These are phyloP conservation scores for Polyporus tsugae DNA, from an alignment of 1,284 basidiomycete species.

Conservation along the genomic window DNA sequence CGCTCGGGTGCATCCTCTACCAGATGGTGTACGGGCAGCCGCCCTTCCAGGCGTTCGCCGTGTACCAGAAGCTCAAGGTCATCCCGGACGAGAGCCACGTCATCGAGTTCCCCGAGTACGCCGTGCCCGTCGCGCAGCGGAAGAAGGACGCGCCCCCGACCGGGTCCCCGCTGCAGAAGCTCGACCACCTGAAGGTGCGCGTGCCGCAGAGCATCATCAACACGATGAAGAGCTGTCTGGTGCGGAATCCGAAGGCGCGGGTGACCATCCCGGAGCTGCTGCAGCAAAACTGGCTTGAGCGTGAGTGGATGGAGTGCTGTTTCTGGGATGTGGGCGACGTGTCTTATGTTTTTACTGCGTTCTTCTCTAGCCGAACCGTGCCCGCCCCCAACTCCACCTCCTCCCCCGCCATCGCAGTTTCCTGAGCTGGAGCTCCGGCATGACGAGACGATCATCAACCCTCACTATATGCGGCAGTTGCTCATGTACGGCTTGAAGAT, in stretches of 20 bases:
- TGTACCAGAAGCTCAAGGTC: conserved; percentile 88
- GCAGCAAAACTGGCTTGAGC: conserved; percentile 72
- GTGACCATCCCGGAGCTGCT: conserved; percentile 83
- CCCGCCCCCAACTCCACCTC: conserved; percentile 27
- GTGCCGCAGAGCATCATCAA: conserved; percentile 77
- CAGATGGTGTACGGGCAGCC: conserved; percentile 97
- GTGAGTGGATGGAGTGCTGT: conserved; percentile 39
- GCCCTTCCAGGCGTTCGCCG: conserved; percentile 88
- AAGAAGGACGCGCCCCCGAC: conserved; percentile 13
- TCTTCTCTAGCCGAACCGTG: conserved; percentile 9
- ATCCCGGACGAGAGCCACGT: conserved; percentile 79
- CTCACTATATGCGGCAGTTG: conserved; percentile 77
- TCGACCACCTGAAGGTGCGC: conserved; percentile 68
- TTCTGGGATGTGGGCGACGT: too few species aligned
- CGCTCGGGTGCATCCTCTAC: conserved; percentile 96
- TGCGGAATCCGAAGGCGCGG: conserved; percentile 77
- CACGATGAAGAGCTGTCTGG: conserved; percentile 80
- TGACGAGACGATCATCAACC: conserved; percentile 77
- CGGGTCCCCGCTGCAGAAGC: conserved; percentile 56
- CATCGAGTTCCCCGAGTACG: conserved; percentile 80
- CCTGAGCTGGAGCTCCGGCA: conserved; percentile 43
- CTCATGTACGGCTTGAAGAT: conserved; percentile 71
- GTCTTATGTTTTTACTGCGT: not conserved
- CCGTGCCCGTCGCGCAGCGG: conserved; percentile 48
- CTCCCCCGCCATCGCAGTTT: conserved; percentile 41